phyloP scores from a whole-genome alignment of 2,329 filamentous ascomycete genomes.

The Berkeleyomyces basicola region DNA sequence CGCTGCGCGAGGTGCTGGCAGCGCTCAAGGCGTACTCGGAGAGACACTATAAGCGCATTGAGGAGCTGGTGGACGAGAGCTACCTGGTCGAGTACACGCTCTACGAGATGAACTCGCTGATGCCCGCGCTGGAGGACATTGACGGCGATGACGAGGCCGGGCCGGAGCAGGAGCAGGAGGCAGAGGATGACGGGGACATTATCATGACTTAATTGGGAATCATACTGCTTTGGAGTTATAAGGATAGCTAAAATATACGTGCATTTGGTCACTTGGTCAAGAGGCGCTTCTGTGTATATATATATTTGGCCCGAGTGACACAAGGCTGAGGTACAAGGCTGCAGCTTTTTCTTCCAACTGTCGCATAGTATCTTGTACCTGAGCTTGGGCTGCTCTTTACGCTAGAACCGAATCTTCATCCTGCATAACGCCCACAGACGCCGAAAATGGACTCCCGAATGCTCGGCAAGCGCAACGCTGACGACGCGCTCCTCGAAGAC shows the following conservation, averaged over 20 bases:
- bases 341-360: neutral
- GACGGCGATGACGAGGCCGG: constrained; percentile 19
- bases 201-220: constrained; percentile 22
- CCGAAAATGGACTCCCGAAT: neutral
- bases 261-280: neutral
- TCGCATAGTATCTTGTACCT: neutral
- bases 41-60: constrained; percentile 75
- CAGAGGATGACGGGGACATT: constrained; percentile 25
- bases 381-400: neutral
- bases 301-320: neutral
- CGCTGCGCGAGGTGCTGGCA: constrained; percentile 68
- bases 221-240: constrained; percentile 9
- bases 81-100: constrained; percentile 89
- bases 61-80: constrained; percentile 85
- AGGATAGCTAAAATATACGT: constrained; percentile 7
- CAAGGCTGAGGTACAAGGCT: constrained; percentile 11
- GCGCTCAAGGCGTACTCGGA: constrained; percentile 85
- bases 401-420: neutral
- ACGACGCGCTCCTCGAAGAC: constrained; percentile 40
- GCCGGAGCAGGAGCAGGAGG: constrained; percentile 20
- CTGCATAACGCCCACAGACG: neutral
- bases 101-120: constrained; percentile 72
- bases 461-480: constrained; percentile 37
- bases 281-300: neutral
- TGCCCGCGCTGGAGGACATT: constrained; percentile 24